Base-by-base conservation (phyloP, 495 filamentous ascomycete species). In the Aspergillus cavernicola region DNA sequence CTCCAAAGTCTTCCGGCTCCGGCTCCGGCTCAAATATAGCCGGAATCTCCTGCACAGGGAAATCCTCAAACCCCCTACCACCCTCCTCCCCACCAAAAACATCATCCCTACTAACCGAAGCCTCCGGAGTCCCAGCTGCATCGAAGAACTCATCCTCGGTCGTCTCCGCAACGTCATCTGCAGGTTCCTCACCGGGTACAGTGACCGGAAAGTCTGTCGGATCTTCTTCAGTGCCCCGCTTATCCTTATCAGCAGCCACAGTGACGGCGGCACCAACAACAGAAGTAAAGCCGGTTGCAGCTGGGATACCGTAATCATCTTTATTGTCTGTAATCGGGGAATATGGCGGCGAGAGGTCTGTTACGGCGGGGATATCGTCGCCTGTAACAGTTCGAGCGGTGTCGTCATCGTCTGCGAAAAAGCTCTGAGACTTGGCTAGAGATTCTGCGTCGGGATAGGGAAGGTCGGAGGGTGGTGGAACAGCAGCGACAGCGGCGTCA, bases 231-330 rank as follows among this genome's bases (percentile, higher is more conserved):
- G n/a, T n/a, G n/a, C n/a, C n/a, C n/a, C n/a, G n/a, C n/a, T n/a
- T n/a, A n/a, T n/a, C 29, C 42, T 45, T 45, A 32, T 38, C 18
- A 24, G 31, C 45, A 16, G 49, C 54, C 43, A 72, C 60, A 29
- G 62, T 52, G 47, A 70, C 62, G 24, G 62, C 66, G 20, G 58
- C 63, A 44, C 65, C 60, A 24, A 70, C 66, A 28, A 72, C 31
- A 29, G 57, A 38, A 4, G 53, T 58, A 32, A 69, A 67, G 13
- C 47, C 63, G n/a, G n/a, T n/a, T n/a, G n/a, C n/a, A n/a, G n/a
- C n/a, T n/a, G n/a, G n/a, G n/a, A n/a, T n/a, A n/a, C n/a, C n/a
- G n/a, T n/a, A n/a, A n/a, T 38, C 35, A 15, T 33, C 11, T n/a
- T 39, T 31, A 15, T 26, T 44, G 5, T 23, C 39, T 11, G 19